Conservation (phyloP, 2,329 filamentous ascomycete species). For the Fusarium musae region DNA sequence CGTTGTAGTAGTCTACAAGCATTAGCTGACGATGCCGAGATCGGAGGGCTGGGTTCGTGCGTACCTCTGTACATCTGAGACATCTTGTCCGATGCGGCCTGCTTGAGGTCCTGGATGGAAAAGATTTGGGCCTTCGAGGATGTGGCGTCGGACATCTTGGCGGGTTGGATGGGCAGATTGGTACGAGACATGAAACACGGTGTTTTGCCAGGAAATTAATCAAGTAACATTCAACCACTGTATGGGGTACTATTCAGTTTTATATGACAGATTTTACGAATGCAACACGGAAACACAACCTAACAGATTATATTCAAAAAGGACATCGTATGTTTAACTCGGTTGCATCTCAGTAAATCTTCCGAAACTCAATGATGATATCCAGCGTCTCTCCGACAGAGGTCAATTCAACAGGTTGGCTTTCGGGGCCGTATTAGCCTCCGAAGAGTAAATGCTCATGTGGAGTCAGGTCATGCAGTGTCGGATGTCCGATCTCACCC, state of each 20-base stretch:
- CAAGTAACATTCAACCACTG: not conserved
- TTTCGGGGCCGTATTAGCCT: not conserved
- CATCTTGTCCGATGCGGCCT: conserved; percentile 5
- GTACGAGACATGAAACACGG: not conserved
- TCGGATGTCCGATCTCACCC: not conserved
- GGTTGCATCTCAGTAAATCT: not conserved
- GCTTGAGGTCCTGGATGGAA: conserved; percentile 2
- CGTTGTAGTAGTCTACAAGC: not conserved
- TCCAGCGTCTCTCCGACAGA: not conserved
- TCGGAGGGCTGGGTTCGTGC: not conserved
- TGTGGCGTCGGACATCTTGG: not conserved
- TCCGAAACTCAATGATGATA: not conserved
- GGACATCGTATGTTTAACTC: not conserved
- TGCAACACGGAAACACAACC: not conserved
- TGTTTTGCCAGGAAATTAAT: not conserved
- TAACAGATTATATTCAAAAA: not conserved
- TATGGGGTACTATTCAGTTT: not conserved
- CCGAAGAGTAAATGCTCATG: not conserved
- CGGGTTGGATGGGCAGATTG: not conserved
- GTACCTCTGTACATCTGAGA: conserved; percentile 5
- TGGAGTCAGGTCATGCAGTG: not conserved
- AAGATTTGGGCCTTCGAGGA: not conserved
- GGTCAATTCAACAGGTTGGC: not conserved
- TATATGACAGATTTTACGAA: not conserved
- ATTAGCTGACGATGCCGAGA: not conserved